Evolutionary conservation across 345 rosid genomes (phyloP).

Genomic region (Hibiscus tridactylites): DNA sequence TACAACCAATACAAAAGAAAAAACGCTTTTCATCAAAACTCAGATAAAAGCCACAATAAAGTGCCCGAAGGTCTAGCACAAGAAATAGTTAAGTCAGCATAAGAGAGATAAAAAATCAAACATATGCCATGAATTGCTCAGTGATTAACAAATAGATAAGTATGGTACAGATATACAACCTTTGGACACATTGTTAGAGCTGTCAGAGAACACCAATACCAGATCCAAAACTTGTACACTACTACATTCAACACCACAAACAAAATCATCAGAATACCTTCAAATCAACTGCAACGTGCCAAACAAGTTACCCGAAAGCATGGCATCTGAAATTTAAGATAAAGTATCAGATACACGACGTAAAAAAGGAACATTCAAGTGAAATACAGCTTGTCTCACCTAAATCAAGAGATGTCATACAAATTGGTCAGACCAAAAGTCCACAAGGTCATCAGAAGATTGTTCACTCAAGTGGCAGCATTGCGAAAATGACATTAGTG

Average conservation of each 20-base stretch:
- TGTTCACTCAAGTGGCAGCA: conserved; percentile 11
- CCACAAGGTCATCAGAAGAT: conserved; percentile 16
- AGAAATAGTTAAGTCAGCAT: not conserved
- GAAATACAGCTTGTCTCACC: conserved; percentile 21
- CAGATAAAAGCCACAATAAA: not conserved
- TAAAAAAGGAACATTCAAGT: not conserved
- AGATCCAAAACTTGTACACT: conserved; percentile 20
- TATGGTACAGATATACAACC: conserved; percentile 1
- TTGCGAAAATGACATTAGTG: not conserved
- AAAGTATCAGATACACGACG: conserved; percentile 3
- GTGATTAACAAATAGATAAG: not conserved
- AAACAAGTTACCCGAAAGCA: conserved; percentile 20
- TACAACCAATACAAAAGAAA: not conserved
- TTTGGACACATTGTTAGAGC: conserved; percentile 5
- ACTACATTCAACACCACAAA: conserved; percentile 14
- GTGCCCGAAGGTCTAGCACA: not conserved
- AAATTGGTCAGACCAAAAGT: conserved; percentile 21
- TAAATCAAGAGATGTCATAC: conserved; percentile 18
- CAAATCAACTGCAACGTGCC: conserved; percentile 21
- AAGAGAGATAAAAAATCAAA: not conserved
- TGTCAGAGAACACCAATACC: conserved; percentile 17
- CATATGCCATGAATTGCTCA: not conserved
- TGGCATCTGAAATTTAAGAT: conserved; percentile 32
- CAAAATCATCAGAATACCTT: conserved; percentile 28
- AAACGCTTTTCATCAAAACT: not conserved